Evolutionary conservation across 768 basidiomycete species (phyloP).

Genomic region (Mrakia blollopis): DNA sequence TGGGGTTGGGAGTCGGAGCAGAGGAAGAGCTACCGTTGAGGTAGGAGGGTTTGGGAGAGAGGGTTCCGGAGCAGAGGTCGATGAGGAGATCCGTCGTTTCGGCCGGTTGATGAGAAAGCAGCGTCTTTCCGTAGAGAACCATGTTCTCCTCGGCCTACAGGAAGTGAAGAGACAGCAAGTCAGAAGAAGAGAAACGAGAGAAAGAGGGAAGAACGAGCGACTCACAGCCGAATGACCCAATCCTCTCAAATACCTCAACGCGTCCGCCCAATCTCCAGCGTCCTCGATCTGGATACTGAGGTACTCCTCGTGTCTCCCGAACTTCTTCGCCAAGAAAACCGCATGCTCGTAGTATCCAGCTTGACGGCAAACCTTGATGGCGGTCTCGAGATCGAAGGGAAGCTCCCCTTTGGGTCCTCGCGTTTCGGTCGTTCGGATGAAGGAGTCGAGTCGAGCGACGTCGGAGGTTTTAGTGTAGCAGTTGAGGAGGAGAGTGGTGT

Average conservation of each 20-base stretch:
- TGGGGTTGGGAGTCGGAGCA: not conserved
- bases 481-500: constrained; percentile 92
- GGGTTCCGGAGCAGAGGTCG: constrained; percentile 73
- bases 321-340: constrained; percentile 84
- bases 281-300: constrained; percentile 92
- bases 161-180: not conserved
- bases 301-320: constrained; percentile 86
- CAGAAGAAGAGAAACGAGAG: not conserved
- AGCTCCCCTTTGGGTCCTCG: constrained; percentile 55
- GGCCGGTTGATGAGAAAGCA: constrained; percentile 73
- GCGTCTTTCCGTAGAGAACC: constrained; percentile 77
- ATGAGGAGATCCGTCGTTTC: constrained; percentile 88
- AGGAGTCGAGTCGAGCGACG: constrained; percentile 75
- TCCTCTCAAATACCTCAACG: constrained; percentile 69
- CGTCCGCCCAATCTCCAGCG: constrained; percentile 71
- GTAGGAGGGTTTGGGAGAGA: constrained; percentile 33
- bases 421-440: constrained; percentile 63
- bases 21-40: constrained; percentile 41
- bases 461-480: constrained; percentile 97
- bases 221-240: constrained; percentile 74
- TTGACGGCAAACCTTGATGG: constrained; percentile 92
- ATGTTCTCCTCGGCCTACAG: constrained; percentile 72
- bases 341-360: constrained; percentile 96
- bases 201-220: constrained; percentile 34
- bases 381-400: constrained; percentile 95